Evolutionary conservation across 202 grass and related monocot species (phyloP).

Genomic region (Hordeum pubiflorum): DNA sequence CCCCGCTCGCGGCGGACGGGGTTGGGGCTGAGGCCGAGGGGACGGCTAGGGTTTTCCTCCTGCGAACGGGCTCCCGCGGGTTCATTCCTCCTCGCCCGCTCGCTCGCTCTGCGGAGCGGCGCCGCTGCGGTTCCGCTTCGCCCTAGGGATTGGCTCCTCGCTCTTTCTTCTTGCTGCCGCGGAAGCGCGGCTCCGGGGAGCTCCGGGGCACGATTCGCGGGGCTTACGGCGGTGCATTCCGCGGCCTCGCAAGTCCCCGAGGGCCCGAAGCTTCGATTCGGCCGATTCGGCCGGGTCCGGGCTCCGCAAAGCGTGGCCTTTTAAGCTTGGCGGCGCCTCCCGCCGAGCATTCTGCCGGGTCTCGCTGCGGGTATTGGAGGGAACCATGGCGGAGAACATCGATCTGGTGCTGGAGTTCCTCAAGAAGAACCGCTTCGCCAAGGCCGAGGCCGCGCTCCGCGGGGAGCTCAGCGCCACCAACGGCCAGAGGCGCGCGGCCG

Average conservation of each 20-base stretch:
- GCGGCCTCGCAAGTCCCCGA: background rate
- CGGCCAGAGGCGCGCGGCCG: constrained; percentile 9
- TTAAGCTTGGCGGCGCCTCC: background rate
- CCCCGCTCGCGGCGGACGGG: background rate
- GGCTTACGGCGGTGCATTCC: constrained; percentile 32
- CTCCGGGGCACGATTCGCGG: constrained; percentile 21
- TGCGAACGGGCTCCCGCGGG: background rate
- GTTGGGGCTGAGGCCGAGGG: background rate
- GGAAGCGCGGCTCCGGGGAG: background rate
- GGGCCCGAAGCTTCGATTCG: constrained; percentile 20
- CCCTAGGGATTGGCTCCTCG: background rate
- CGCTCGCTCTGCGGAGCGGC: background rate
- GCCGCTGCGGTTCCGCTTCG: background rate
- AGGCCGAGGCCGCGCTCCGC: constrained; percentile 76
- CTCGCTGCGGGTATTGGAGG: constrained; percentile 33
- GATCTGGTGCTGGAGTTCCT: constrained; percentile 92
- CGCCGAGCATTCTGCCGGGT: background rate
- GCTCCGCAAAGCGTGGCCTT: background rate
- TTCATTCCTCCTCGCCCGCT: background rate
- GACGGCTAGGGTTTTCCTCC: constrained; percentile 25
- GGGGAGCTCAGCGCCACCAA: constrained; percentile 63
- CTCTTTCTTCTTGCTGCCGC: background rate
- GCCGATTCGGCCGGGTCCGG: background rate
- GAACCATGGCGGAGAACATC: constrained; percentile 71
- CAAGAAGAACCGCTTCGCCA: constrained; percentile 70